Percentiles rank a stretch among this genome's conserved stretches.
phyloP scores from a whole-genome alignment of 257 asterid species.

The Petunia axillaris region DNA sequence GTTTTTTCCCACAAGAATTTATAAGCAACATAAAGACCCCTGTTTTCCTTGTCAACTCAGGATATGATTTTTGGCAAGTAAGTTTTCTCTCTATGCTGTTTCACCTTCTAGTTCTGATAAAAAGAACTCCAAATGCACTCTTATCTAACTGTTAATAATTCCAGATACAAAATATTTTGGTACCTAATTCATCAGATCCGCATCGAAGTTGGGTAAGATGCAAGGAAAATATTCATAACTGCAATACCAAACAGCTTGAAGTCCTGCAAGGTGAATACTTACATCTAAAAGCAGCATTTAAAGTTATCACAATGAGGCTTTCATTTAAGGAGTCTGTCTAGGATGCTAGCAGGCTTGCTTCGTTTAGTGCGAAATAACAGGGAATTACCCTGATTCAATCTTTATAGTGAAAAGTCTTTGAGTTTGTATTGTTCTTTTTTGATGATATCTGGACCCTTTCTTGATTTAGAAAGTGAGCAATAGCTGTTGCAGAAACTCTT shows the following conservation, averaged over 20 bases:
- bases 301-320: neutral
- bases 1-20: conserved; percentile 93
- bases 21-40: conserved; percentile 73
- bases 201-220: conserved; percentile 69
- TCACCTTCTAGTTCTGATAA: conserved; percentile 11
- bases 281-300: conserved; percentile 5
- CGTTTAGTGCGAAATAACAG: neutral
- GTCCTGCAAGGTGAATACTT: conserved; percentile 66
- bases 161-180: conserved; percentile 76
- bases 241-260: conserved; percentile 68
- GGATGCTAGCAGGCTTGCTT: conserved; percentile 9
- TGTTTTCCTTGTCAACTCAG: conserved; percentile 83
- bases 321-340: neutral
- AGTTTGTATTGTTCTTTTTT: neutral
- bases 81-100: conserved; percentile 23
- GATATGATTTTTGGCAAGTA: conserved; percentile 98
- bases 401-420: neutral
- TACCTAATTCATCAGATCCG: conserved; percentile 68
- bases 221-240: conserved; percentile 66
- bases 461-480: neutral
- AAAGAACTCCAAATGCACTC: neutral
- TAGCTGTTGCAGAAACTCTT: neutral
- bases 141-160: conserved; percentile 15
- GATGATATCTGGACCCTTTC: neutral
- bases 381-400: neutral